These are phyloP conservation scores for Irpex sp. DNA, from an alignment of 1,284 basidiomycete species.

Conservation along the genomic window DNA sequence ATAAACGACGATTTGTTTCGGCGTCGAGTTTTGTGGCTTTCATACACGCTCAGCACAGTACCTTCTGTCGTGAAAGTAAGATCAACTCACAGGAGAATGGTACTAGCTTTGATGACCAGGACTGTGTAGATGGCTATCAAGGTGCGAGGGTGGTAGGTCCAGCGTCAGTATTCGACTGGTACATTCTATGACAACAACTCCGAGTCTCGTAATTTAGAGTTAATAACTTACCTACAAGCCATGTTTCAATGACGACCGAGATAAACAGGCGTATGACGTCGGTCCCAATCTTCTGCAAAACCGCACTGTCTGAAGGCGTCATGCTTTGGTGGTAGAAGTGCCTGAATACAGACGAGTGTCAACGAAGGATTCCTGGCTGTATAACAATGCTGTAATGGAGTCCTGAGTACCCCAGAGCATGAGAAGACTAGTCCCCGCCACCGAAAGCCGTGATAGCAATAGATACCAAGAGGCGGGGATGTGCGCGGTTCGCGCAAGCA, in stretches of 20 bases:
- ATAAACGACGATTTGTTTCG: conserved; percentile 3
- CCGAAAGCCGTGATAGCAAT: too few species aligned
- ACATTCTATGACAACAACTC: background rate
- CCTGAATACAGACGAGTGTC: background rate
- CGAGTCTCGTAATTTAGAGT: background rate
- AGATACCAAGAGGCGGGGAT: too few species aligned
- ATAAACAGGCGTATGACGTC: conserved; percentile 11
- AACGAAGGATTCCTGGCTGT: background rate
- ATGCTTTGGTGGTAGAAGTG: conserved; percentile 16
- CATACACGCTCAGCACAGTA: background rate
- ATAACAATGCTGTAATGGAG: background rate
- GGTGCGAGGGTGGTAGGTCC: background rate
- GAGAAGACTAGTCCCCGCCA: too few species aligned
- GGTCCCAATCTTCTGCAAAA: conserved; percentile 8
- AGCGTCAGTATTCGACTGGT: background rate
- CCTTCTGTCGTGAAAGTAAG: background rate
- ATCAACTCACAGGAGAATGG: background rate
- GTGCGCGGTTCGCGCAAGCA: too few species aligned
- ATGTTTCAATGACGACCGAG: conserved; percentile 11
- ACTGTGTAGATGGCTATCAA: background rate
- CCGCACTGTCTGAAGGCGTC: conserved; percentile 14
- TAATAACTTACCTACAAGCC: conserved; percentile 4
- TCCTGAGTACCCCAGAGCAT: too few species aligned
- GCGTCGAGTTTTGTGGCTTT: background rate
- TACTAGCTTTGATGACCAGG: background rate